Evolutionary conservation across 805 yeast species (phyloP), one percentile per base, ranked within the genome.

Genomic region (Saccharomycopsis lassenensis): DNA sequence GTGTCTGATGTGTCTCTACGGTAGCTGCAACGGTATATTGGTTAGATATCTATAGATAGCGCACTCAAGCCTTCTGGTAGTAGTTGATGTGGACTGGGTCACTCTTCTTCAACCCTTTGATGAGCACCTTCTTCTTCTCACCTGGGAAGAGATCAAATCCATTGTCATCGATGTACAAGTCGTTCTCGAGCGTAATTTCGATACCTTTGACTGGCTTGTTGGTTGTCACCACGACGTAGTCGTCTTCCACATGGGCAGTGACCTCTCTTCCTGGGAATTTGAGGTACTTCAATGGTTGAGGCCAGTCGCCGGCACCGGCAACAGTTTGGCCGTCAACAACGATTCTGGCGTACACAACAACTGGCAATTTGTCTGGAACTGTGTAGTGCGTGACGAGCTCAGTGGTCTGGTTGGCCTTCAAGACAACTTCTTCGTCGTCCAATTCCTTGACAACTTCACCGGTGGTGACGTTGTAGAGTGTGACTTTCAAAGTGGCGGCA

Each of bases 81-180:
- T 26, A 37, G 6, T 25, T 2, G 18, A 37, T 31, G 5, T 24
- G n/a, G 33, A 34, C 8, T n/a, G 7, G 11, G 27, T 40, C 32
- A 20, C 17, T 19, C 7, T 6, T 10, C 19, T 17, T 34, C 23
- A 45, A 18, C 10, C 43, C 40, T 10, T 28, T 26, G 2, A 38
- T 43, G 1, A 8, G 14, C 12, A 54, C 43, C 12, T 36, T 33
- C 19, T 35, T 35, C 3, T 39, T 41, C 8, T 54, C 53, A 7
- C 61, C 59, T 1, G 73, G 72, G 45, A 66, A 61, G 25, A 69
- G 40, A 38, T 68, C 75, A 41, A 69, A 54, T 6, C 72, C 71
- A 44, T 69, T 69, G 43, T 69, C 74, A 7, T 48, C 48, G 20
- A 63, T 48, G 18, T 47, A 44, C 16, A 57, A 11, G 40, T 39